Percentiles rank a stretch among this genome's conserved stretches.
phyloP scores from a whole-genome alignment of 1,284 basidiomycete species.

The Filobasidium uniguttulatum region DNA sequence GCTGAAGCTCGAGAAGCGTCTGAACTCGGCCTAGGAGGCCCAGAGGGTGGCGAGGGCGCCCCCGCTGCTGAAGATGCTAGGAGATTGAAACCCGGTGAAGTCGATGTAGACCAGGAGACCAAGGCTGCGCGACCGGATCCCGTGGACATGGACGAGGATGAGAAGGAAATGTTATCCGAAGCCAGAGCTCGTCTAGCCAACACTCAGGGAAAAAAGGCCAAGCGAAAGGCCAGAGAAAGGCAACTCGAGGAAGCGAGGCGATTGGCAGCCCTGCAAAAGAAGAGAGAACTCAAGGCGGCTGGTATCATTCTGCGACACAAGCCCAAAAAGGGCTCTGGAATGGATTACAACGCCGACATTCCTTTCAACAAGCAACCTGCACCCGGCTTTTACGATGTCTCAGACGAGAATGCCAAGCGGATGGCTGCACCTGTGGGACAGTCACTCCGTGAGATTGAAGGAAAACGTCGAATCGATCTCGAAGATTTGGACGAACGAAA shows the following conservation, averaged over 20 bases:
- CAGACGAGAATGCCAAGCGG: slow-evolving; percentile 81
- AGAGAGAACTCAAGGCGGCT: slow-evolving; percentile 91
- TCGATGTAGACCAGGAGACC: slow-evolving; percentile 97
- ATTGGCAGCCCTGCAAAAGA: slow-evolving; percentile 91
- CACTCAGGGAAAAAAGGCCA: slow-evolving; percentile 98
- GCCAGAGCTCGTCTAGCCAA: slow-evolving; percentile 95
- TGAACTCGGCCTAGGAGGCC: slow-evolving; percentile 76
- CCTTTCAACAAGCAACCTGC: slow-evolving; percentile 96
- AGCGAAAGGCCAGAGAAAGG: slow-evolving; percentile 91
- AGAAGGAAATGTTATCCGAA: slow-evolving; percentile 99
- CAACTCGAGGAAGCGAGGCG: slow-evolving; percentile 91
- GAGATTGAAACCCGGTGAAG: slow-evolving; percentile 82
- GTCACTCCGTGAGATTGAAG: slow-evolving; percentile 71
- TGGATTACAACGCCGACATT: slow-evolving; percentile 99
- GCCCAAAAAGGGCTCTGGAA: slow-evolving; percentile 76
- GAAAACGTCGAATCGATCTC: slow-evolving; percentile 59
- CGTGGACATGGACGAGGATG: slow-evolving; percentile 99
- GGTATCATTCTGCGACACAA: slow-evolving; percentile 78
- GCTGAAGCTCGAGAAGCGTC: slow-evolving; percentile 90
- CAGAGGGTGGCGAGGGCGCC: slow-evolving; percentile 56
- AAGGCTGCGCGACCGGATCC: slow-evolving; percentile 96
- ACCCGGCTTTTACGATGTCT: slow-evolving; percentile 91
- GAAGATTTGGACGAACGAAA: slow-evolving; percentile 83
- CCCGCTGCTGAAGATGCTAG: slow-evolving; percentile 84
- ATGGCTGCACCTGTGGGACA: slow-evolving; percentile 83